A percentile compares a stretch with the other conserved stretches of the same genome.
Evolutionary conservation across 2,329 filamentous ascomycete genomes (phyloP).

Genomic region (Hortaea werneckii): DNA sequence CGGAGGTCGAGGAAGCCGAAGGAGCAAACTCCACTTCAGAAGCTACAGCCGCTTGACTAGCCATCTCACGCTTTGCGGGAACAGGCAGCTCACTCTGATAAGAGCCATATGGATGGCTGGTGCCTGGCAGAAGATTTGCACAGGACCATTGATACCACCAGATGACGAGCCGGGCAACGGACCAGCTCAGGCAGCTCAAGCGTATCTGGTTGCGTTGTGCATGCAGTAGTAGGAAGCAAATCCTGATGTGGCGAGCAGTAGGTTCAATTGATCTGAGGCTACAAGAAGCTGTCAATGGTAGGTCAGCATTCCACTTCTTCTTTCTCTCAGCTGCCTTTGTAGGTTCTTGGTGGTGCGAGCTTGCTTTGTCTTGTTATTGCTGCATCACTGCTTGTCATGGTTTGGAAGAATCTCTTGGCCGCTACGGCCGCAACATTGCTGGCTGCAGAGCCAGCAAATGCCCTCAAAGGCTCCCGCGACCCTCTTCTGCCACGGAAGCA

Average conservation of each 20-base stretch:
- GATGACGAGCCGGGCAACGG: neutral
- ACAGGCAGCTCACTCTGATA: neutral
- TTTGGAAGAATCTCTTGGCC: neutral
- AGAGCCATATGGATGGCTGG: neutral
- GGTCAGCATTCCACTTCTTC: neutral
- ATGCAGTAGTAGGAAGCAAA: neutral
- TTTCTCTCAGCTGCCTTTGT: neutral
- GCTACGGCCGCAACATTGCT: conserved; percentile 6
- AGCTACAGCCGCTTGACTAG: neutral
- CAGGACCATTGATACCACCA: neutral
- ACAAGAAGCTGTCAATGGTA: neutral
- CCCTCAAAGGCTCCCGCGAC: conserved; percentile 3
- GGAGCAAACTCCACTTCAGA: neutral
- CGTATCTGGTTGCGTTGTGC: neutral
- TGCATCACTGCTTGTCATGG: neutral
- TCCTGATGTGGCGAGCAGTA: neutral
- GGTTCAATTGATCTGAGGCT: neutral
- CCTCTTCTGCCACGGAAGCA: neutral
- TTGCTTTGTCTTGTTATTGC: neutral
- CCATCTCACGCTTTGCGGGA: neutral
- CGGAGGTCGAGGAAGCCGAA: neutral
- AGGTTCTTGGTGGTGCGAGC: neutral
- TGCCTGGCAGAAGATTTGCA: neutral
- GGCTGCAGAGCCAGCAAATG: conserved; percentile 3
- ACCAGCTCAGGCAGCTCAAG: neutral